Conservation (phyloP, 371 early-diverging fungal species). For the Cokeromyces recurvatus region DNA sequence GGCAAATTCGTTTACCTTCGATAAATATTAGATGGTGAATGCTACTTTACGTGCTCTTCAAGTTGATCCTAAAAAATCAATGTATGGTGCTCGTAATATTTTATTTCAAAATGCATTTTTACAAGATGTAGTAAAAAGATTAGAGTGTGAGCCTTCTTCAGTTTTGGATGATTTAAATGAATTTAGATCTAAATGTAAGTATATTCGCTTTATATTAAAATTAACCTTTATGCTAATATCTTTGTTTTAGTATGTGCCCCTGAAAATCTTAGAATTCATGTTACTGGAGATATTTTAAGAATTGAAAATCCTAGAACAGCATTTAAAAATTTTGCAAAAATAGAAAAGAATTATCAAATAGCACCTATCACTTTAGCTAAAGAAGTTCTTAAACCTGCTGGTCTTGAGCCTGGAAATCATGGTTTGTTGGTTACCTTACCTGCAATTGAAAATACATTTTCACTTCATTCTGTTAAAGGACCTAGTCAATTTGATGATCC, state of each 20-base stretch:
- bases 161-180: slow-evolving; percentile 49
- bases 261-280: slow-evolving; percentile 57
- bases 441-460: slow-evolving; percentile 59
- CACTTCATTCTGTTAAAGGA: slow-evolving; percentile 45
- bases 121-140: slow-evolving; percentile 43
- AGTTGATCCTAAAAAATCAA: slow-evolving; percentile 49
- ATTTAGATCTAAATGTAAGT: slow-evolving; percentile 54
- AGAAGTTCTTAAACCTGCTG: slow-evolving; percentile 46
- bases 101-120: slow-evolving; percentile 53
- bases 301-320: slow-evolving; percentile 42
- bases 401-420: slow-evolving; percentile 47
- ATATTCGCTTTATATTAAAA: not conserved
- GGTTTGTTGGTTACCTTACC: slow-evolving; percentile 55
- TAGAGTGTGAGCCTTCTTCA: slow-evolving; percentile 44
- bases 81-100: slow-evolving; percentile 43
- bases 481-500: slow-evolving; percentile 50
- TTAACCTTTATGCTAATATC: not conserved
- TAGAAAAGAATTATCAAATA: slow-evolving; percentile 6
- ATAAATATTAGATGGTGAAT: slow-evolving; percentile 42
- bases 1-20: too few relatives aligned
- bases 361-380: slow-evolving; percentile 48
- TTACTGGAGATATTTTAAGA: slow-evolving; percentile 54
- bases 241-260: slow-evolving; percentile 44
- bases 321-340: slow-evolving; percentile 35
- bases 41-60: slow-evolving; percentile 46